A percentile compares a stretch with the other conserved stretches of the same genome.
These are phyloP conservation scores for Mrakia frigida DNA, from an alignment of 768 basidiomycete species.

Conservation along the genomic window DNA sequence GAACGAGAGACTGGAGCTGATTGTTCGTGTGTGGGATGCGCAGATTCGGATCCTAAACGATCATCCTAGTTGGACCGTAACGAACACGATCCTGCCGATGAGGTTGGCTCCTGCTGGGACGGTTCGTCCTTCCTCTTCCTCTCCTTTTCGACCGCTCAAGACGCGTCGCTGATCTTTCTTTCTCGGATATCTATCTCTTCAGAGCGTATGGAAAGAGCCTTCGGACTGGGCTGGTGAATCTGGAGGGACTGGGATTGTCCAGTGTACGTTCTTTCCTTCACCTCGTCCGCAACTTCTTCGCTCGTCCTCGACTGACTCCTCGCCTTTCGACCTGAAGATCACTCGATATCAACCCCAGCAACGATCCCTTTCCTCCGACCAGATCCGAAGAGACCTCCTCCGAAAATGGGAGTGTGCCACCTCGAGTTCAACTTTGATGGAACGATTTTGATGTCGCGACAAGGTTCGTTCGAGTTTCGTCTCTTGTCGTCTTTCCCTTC, in stretches of 20 bases:
- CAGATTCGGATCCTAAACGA: slow-evolving; percentile 72
- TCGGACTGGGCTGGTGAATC: slow-evolving; percentile 75
- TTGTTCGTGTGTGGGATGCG: slow-evolving; percentile 27
- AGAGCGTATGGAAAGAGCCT: slow-evolving; percentile 85
- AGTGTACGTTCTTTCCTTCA: slow-evolving; percentile 53
- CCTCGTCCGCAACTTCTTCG: slow-evolving; percentile 50
- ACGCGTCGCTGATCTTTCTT: slow-evolving; percentile 7
- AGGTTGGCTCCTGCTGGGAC: slow-evolving; percentile 53
- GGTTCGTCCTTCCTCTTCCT: slow-evolving; percentile 48
- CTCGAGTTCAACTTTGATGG: slow-evolving; percentile 79
- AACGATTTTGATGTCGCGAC: slow-evolving; percentile 64
- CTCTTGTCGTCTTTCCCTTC: not conserved
- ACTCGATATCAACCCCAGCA: slow-evolving; percentile 31
- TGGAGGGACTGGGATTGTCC: slow-evolving; percentile 76
- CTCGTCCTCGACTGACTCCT: slow-evolving; percentile 59
- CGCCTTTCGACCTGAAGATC: slow-evolving; percentile 43
- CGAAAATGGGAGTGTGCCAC: slow-evolving; percentile 64
- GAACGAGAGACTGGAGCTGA: not conserved
- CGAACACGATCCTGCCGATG: slow-evolving; percentile 56
- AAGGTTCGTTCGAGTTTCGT: slow-evolving; percentile 56
- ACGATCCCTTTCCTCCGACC: slow-evolving; percentile 37
- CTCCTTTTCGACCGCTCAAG: not conserved
- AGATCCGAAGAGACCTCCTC: slow-evolving; percentile 60
- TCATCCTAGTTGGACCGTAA: slow-evolving; percentile 64
- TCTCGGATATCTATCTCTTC: slow-evolving; percentile 24